These are phyloP conservation scores for Malus fusca DNA, from an alignment of 306 rosid genomes.

Conservation along the genomic window DNA sequence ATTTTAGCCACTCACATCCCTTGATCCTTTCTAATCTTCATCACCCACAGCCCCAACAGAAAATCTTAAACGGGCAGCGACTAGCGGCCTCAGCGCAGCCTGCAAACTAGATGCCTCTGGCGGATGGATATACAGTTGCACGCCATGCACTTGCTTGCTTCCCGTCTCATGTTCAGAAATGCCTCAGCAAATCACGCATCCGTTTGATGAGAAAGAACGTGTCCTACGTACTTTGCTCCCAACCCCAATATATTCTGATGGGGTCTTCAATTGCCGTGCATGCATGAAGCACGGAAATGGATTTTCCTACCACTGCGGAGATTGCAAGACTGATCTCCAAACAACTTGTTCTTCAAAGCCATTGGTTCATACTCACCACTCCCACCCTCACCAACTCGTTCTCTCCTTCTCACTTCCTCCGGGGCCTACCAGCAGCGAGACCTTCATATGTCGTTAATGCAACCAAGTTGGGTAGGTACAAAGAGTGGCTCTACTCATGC, in stretches of 20 bases:
- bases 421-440: neutral
- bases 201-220: neutral
- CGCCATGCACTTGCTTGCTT: constrained; percentile 2
- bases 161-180: constrained; percentile 1
- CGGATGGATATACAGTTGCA: constrained; percentile 3
- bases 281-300: constrained; percentile 3
- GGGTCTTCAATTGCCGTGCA: neutral
- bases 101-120: constrained; percentile 6
- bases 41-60: neutral
- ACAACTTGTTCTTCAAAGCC: neutral
- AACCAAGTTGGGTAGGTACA: neutral
- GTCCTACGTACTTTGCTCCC: neutral
- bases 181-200: constrained; percentile 11
- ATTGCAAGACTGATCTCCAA: neutral
- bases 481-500: constrained; percentile 9
- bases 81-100: neutral
- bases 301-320: neutral
- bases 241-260: neutral
- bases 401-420: neutral
- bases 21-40: neutral
- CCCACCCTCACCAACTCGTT: constrained; percentile 5
- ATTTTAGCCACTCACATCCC: constrained; percentile 2
- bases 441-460: neutral
- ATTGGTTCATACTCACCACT: neutral
- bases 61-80: neutral